Percentiles rank a stretch among this genome's conserved stretches.
Evolutionary conservation across 768 basidiomycete genomes (phyloP).

Genomic region (Russula brevipes): DNA sequence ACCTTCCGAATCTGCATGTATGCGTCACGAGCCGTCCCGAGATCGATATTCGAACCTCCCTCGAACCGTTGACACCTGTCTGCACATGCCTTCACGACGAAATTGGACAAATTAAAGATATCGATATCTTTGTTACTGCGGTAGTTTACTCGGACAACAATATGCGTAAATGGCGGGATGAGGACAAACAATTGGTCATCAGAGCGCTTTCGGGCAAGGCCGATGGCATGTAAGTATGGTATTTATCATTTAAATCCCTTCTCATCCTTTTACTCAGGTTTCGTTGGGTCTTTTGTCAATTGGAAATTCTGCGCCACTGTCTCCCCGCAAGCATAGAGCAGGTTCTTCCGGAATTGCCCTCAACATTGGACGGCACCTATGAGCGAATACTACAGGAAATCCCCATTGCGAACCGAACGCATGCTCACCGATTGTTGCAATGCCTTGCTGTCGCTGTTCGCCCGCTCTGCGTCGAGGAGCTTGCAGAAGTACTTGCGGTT

Average conservation of each 20-base stretch:
- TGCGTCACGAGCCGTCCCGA: background rate
- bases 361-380: background rate
- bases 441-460: background rate
- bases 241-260: background rate
- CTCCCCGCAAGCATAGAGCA: background rate
- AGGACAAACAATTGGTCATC: background rate
- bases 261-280: background rate
- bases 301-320: background rate
- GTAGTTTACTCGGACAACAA: background rate
- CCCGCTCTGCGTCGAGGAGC: background rate
- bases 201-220: background rate
- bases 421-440: background rate
- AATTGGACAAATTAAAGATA: background rate
- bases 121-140: background rate
- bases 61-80: background rate
- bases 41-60: background rate
- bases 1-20: background rate
- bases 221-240: constrained; percentile 2
- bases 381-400: constrained; percentile 1
- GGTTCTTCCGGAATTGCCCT: background rate
- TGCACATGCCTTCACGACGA: background rate
- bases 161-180: background rate
- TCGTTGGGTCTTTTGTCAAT: constrained; percentile 8
- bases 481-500: background rate
- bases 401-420: background rate